Percentiles rank a stretch among this genome's conserved stretches.
These are phyloP conservation scores for Neofusicoccum parvum DNA, from an alignment of 2,329 filamentous ascomycete species.

Conservation along the genomic window DNA sequence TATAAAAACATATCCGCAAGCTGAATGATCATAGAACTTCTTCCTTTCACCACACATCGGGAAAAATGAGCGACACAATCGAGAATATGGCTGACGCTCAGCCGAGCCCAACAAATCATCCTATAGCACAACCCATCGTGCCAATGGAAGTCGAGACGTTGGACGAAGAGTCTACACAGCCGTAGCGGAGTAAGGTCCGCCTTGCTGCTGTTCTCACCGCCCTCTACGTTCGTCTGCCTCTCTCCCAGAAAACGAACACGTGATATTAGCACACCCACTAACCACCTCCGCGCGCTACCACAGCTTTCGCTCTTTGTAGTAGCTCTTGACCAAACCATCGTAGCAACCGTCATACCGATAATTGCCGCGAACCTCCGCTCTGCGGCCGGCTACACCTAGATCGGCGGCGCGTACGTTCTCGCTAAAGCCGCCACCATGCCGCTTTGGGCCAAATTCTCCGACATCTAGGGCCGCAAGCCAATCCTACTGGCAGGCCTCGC, in stretches of 20 bases:
- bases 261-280: no score
- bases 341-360: conserved; percentile 67
- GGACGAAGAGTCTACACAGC: not conserved
- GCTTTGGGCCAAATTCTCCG: conserved; percentile 67
- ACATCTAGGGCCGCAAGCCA: conserved; percentile 61
- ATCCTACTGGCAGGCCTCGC: conserved; percentile 52
- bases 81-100: no score
- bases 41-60: no score
- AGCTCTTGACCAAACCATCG: conserved; percentile 57
- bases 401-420: conserved; percentile 73
- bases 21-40: no score
- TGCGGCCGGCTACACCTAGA: conserved; percentile 74
- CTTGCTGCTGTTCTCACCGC: not conserved
- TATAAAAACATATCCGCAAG: no score
- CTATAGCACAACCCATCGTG: not conserved
- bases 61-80: no score
- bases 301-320: conserved; percentile 45
- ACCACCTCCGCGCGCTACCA: no score
- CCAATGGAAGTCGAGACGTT: not conserved
- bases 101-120: no score
- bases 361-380: conserved; percentile 67
- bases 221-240: not conserved
- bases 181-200: not conserved
- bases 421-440: conserved; percentile 68
- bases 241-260: no score